Evolutionary conservation across 2,329 filamentous ascomycete genomes (phyloP).

Genomic region (Arthrobotrys conoides): DNA sequence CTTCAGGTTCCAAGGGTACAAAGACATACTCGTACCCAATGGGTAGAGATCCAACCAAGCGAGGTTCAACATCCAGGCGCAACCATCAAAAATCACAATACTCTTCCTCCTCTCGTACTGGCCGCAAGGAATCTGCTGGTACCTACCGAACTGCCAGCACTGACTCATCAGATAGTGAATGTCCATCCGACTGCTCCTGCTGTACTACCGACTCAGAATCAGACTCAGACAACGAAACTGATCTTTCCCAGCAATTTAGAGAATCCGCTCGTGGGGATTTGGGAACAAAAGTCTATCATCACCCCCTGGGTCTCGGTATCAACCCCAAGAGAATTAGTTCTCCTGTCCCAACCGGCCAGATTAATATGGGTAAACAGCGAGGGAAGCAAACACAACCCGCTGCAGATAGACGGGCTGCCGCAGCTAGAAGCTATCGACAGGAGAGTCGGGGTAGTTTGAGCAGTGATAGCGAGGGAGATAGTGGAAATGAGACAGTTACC

Average conservation of each 20-base stretch:
- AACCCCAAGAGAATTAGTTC: conserved; percentile 53
- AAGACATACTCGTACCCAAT: conserved; percentile 34
- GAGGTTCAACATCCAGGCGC: conserved; percentile 29
- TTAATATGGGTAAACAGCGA: conserved; percentile 48
- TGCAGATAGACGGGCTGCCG: conserved; percentile 31
- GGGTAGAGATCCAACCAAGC: conserved; percentile 17
- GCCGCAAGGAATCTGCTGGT: conserved; percentile 52
- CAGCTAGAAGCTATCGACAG: conserved; percentile 50
- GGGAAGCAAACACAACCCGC: conserved; percentile 40
- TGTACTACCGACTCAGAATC: conserved; percentile 56
- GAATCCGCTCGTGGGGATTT: conserved; percentile 56
- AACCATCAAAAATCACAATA: conserved; percentile 33
- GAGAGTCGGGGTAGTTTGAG: conserved; percentile 56
- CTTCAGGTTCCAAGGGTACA: conserved; percentile 33
- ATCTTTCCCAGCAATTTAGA: conserved; percentile 45
- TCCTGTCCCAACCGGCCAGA: conserved; percentile 46
- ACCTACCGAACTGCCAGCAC: conserved; percentile 57
- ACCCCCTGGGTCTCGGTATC: conserved; percentile 46
- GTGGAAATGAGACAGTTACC: conserved; percentile 48
- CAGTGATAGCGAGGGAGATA: conserved; percentile 58
- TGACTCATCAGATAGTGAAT: conserved; percentile 56
- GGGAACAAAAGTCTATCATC: conserved; percentile 54
- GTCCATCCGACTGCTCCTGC: conserved; percentile 55
- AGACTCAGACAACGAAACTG: conserved; percentile 46
- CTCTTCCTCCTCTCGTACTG: conserved; percentile 41